Evolutionary conservation across 2,329 filamentous ascomycete species (phyloP).

Genomic region (Phialophora verrucosa): DNA sequence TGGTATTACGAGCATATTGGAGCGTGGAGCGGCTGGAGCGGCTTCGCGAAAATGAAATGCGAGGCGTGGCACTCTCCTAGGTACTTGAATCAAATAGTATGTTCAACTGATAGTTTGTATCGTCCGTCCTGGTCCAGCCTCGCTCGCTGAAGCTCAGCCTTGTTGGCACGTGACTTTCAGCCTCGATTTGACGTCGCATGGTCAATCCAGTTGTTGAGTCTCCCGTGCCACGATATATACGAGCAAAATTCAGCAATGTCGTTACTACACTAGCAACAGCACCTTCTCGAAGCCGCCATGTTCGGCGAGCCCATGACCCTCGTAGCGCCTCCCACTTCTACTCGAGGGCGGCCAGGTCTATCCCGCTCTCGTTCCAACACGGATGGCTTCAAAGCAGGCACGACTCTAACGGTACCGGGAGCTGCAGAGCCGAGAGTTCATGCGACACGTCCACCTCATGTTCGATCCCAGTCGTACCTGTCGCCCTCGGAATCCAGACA

Average conservation of each 20-base stretch:
- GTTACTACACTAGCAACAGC: neutral
- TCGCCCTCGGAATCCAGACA: conserved; percentile 27
- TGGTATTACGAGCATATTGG: conserved; percentile 11
- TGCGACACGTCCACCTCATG: conserved; percentile 21
- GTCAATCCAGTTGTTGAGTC: neutral
- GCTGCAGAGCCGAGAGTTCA: conserved; percentile 7
- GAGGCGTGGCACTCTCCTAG: neutral
- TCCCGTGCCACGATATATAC: neutral
- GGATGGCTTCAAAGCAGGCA: conserved; percentile 10
- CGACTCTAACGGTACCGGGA: conserved; percentile 5
- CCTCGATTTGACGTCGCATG: neutral
- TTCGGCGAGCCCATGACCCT: conserved; percentile 12
- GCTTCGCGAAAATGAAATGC: neutral
- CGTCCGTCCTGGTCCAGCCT: neutral
- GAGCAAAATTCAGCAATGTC: neutral
- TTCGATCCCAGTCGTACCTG: conserved; percentile 29
- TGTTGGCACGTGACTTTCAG: neutral
- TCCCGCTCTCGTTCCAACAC: conserved; percentile 28
- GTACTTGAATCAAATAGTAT: neutral
- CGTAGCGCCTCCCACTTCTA: conserved; percentile 1
- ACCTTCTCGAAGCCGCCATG: neutral
- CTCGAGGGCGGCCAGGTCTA: conserved; percentile 15
- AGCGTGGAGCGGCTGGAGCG: neutral
- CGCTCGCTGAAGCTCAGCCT: neutral
- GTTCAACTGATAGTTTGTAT: neutral